These are phyloP conservation scores for Cladosporium austrohemisphaericum DNA, from an alignment of 2,329 filamentous ascomycete genomes.

Conservation along the genomic window DNA sequence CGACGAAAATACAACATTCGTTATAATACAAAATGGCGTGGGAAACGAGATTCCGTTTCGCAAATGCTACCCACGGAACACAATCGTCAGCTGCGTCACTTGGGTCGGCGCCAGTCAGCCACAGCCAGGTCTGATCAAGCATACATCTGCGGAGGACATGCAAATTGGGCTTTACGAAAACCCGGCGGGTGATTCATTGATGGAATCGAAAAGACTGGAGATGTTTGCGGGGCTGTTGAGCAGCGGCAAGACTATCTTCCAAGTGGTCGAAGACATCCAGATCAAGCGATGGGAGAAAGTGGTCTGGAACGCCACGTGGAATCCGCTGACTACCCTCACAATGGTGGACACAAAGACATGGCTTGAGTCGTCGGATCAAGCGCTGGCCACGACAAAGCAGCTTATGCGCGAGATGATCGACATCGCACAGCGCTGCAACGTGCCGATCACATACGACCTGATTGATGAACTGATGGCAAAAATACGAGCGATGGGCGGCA, in stretches of 20 bases:
- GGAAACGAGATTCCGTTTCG: conserved; percentile 56
- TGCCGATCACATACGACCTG: conserved; percentile 36
- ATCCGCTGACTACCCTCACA: conserved; percentile 47
- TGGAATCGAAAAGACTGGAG: conserved; percentile 40
- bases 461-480: conserved; percentile 38
- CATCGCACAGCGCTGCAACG: conserved; percentile 37
- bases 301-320: conserved; percentile 59
- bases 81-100: conserved; percentile 54
- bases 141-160: conserved; percentile 52
- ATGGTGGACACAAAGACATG: conserved; percentile 41
- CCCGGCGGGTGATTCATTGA: conserved; percentile 19
- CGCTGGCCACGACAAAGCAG: conserved; percentile 35
- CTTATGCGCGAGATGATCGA: conserved; percentile 46
- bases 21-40: conserved; percentile 61
- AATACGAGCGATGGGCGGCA: conserved; percentile 38
- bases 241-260: conserved; percentile 43
- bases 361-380: conserved; percentile 39
- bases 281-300: conserved; percentile 58
- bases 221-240: conserved; percentile 43
- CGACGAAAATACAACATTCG: conserved; percentile 48
- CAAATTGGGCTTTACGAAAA: conserved; percentile 54
- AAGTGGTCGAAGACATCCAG: conserved; percentile 54
- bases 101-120: conserved; percentile 54
- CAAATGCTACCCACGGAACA: conserved; percentile 46
- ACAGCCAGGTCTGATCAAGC: conserved; percentile 47